Percentiles rank a stretch among this genome's conserved stretches.
phyloP scores from a whole-genome alignment of 495 filamentous ascomycete species.

The Penicillium coffeae region DNA sequence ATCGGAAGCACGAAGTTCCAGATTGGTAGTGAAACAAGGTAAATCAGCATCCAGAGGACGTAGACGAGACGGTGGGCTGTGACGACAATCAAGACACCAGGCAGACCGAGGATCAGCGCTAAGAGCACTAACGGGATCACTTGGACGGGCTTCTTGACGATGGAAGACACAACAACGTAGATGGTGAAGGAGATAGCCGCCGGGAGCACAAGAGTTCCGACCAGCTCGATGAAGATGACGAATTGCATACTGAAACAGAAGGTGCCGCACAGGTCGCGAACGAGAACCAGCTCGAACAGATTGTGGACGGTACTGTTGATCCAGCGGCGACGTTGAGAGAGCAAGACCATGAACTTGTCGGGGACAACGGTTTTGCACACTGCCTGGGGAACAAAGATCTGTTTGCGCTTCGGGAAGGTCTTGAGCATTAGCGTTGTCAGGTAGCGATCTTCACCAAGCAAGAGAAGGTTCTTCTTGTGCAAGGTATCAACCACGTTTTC shows the following conservation, averaged over 20 bases:
- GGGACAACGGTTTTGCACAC: constrained; percentile 98
- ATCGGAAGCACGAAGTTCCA: constrained; percentile 97
- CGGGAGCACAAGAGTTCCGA: constrained; percentile 91
- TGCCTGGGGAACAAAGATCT: constrained; percentile 96
- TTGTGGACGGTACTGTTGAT: constrained; percentile 99
- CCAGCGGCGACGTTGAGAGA: constrained; percentile 94
- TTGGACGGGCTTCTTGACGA: constrained; percentile 77
- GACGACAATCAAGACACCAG: constrained; percentile 87
- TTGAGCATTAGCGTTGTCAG: constrained; percentile 95
- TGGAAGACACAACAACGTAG: constrained; percentile 89
- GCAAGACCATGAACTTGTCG: constrained; percentile 84
- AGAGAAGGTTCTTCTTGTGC: constrained; percentile 95
- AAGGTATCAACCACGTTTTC: constrained; percentile 99
- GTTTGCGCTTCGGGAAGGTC: constrained; percentile 98
- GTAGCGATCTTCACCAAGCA: constrained; percentile 96
- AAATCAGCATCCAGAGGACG: constrained; percentile 95
- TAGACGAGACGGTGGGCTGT: constrained; percentile 95
- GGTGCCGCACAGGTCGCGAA: constrained; percentile 94
- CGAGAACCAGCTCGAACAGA: constrained; percentile 92
- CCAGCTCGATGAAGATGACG: constrained; percentile 90
- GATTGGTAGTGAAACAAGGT: constrained; percentile 86
- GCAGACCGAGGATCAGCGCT: constrained; percentile 87
- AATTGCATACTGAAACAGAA: constrained; percentile 99
- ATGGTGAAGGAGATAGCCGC: constrained; percentile 96
- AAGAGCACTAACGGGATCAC: constrained; percentile 89